These are phyloP conservation scores for Vaccinium myrtillus DNA, from an alignment of 148 eudicot genomes.

Conservation along the genomic window DNA sequence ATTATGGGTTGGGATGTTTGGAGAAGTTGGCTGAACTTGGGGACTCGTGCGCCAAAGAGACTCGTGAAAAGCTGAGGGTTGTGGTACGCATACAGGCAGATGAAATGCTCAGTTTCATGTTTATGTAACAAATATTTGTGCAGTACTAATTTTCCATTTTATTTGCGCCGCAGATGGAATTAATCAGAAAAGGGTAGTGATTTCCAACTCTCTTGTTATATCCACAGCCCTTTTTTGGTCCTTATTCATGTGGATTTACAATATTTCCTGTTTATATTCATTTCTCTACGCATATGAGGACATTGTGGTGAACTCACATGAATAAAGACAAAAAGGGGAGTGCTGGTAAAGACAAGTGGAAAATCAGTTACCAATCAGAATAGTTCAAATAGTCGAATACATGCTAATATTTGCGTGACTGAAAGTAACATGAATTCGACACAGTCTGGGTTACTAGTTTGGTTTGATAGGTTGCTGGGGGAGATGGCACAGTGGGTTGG, in stretches of 20 bases:
- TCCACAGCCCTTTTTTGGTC: too few species aligned
- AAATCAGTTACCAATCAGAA: too few species aligned
- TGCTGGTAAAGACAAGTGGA: too few species aligned
- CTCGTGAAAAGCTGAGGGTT: slow-evolving; percentile 66
- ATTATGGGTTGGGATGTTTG: slow-evolving; percentile 75
- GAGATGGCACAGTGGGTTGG: slow-evolving; percentile 99
- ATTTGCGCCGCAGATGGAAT: too few species aligned
- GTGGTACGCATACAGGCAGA: slow-evolving; percentile 50
- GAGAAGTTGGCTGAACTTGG: slow-evolving; percentile 71
- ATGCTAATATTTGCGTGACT: not conserved
- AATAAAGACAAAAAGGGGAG: too few species aligned
- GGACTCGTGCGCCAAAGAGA: slow-evolving; percentile 63
- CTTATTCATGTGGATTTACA: too few species aligned
- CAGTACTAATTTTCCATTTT: not conserved
- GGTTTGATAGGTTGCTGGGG: slow-evolving; percentile 83
- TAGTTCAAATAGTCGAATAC: not conserved
- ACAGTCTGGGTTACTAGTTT: not conserved
- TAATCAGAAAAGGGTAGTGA: too few species aligned
- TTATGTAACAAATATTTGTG: not conserved
- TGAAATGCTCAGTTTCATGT: slow-evolving; percentile 11
- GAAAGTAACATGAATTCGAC: not conserved
- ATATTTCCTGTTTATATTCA: too few species aligned
- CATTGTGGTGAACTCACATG: too few species aligned
- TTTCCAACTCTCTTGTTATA: too few species aligned
- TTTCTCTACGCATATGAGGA: too few species aligned